Evolutionary conservation across 352 stramenopile genomes (phyloP).

Genomic region (Phytophthora pluvialis): DNA sequence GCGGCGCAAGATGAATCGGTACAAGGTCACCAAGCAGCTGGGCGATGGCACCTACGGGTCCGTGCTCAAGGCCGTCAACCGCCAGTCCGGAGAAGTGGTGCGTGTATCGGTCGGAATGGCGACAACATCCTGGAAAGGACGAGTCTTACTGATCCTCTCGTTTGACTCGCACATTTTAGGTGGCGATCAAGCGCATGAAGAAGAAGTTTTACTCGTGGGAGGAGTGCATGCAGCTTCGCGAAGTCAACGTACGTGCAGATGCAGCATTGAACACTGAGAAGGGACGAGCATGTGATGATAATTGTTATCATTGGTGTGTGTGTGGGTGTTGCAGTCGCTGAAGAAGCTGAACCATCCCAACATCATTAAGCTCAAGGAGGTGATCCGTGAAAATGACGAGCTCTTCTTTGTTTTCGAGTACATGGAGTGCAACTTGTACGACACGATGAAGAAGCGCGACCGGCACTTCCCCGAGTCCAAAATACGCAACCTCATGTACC

Average conservation of each 20-base stretch:
- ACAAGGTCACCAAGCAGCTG: slow-evolving; percentile 96
- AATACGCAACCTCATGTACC: slow-evolving; percentile 97
- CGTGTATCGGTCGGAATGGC: slow-evolving; percentile 7
- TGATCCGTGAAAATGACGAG: slow-evolving; percentile 97
- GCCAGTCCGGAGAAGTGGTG: slow-evolving; percentile 93
- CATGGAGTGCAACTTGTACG: slow-evolving; percentile 98
- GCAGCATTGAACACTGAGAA: neutral
- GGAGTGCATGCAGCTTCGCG: slow-evolving; percentile 96
- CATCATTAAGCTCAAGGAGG: slow-evolving; percentile 98
- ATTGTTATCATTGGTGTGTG: slow-evolving; percentile 5
- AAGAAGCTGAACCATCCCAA: slow-evolving; percentile 97
- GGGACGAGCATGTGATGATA: neutral
- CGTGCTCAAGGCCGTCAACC: slow-evolving; percentile 95
- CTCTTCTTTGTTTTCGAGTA: slow-evolving; percentile 99
- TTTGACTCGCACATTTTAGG: slow-evolving; percentile 40
- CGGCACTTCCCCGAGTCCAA: slow-evolving; percentile 92
- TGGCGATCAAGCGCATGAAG: slow-evolving; percentile 98
- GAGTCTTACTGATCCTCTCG: neutral
- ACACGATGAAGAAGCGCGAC: slow-evolving; percentile 95
- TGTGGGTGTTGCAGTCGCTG: slow-evolving; percentile 62
- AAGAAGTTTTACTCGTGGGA: slow-evolving; percentile 97
- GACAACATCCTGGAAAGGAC: neutral
- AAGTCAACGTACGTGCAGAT: slow-evolving; percentile 91
- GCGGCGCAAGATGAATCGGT: slow-evolving; percentile 83
- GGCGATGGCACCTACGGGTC: slow-evolving; percentile 96